Conservation (phyloP, 441 rosid species). For the Melastoma candidum region DNA sequence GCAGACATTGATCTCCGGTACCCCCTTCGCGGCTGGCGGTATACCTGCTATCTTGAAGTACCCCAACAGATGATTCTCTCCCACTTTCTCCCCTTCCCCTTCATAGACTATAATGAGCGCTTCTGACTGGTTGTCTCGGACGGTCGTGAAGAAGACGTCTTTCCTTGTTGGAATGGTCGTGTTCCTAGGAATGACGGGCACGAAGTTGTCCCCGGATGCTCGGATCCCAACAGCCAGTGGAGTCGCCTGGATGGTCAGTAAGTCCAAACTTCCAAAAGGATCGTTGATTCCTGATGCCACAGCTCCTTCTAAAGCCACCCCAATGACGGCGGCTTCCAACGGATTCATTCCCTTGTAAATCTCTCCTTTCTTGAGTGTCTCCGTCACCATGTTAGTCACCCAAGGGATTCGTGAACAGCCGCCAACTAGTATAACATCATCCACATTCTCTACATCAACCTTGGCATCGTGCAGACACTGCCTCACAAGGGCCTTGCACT, state of each 20-base stretch:
- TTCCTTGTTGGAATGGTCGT: slow-evolving; percentile 65
- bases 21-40: slow-evolving; percentile 55
- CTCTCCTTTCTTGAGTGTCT: slow-evolving; percentile 40
- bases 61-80: slow-evolving; percentile 69
- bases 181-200: slow-evolving; percentile 56
- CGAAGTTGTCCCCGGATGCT: slow-evolving; percentile 44
- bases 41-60: slow-evolving; percentile 77
- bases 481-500: slow-evolving; percentile 41
- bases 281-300: slow-evolving; percentile 71
- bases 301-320: slow-evolving; percentile 90
- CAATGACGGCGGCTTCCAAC: slow-evolving; percentile 70
- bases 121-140: slow-evolving; percentile 56
- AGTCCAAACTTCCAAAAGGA: slow-evolving; percentile 72
- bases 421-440: slow-evolving; percentile 71
- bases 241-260: slow-evolving; percentile 68
- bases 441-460: slow-evolving; percentile 40
- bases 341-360: slow-evolving; percentile 46
- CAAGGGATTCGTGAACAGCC: slow-evolving; percentile 72
- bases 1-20: slow-evolving; percentile 69
- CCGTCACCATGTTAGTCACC: slow-evolving; percentile 32
- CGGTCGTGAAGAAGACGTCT: slow-evolving; percentile 60
- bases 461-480: slow-evolving; percentile 62
- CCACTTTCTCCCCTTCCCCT: slow-evolving; percentile 64
- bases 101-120: slow-evolving; percentile 64
- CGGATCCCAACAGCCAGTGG: slow-evolving; percentile 59